Evolutionary conservation across 2,329 filamentous ascomycete species (phyloP).

Genomic region (Claviceps spartinae): DNA sequence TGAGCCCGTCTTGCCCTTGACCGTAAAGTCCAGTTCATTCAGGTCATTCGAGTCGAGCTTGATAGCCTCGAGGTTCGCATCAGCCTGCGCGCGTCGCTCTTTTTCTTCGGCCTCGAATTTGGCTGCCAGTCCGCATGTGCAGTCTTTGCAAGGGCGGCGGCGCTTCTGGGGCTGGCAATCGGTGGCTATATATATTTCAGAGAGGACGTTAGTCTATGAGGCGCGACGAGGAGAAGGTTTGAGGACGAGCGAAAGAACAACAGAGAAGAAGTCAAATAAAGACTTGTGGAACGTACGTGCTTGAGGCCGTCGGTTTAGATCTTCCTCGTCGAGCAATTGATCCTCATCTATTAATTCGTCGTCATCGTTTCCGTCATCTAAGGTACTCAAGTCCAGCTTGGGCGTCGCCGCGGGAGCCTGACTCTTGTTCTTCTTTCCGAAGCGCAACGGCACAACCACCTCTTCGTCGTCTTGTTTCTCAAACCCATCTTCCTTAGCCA

Average conservation of each 20-base stretch:
- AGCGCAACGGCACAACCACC: constrained; percentile 40
- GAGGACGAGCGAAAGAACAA: background rate
- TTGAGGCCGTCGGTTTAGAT: constrained; percentile 62
- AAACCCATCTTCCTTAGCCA: constrained; percentile 51
- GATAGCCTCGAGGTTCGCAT: constrained; percentile 50
- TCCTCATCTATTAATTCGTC: constrained; percentile 80
- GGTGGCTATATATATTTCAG: constrained; percentile 38
- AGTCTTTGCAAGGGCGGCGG: constrained; percentile 92
- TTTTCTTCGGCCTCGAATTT: constrained; percentile 76
- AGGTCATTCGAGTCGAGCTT: constrained; percentile 68
- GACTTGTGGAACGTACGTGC: constrained; percentile 52
- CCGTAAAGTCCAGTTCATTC: constrained; percentile 82
- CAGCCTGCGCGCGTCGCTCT: constrained; percentile 53
- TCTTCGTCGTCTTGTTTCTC: constrained; percentile 55
- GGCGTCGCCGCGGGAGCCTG: constrained; percentile 7
- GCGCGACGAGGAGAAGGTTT: background rate
- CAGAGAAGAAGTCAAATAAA: background rate
- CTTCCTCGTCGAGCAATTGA: constrained; percentile 70
- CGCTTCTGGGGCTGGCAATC: constrained; percentile 88
- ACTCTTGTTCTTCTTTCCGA: constrained; percentile 24
- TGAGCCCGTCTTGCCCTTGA: constrained; percentile 90
- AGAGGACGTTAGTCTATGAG: background rate
- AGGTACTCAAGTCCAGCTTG: constrained; percentile 42
- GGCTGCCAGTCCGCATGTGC: constrained; percentile 83
- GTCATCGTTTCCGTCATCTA: constrained; percentile 53